Evolutionary conservation across 1,284 basidiomycete species (phyloP), one percentile per base, ranked within the genome.

Genomic region (Tilletia horrida): DNA sequence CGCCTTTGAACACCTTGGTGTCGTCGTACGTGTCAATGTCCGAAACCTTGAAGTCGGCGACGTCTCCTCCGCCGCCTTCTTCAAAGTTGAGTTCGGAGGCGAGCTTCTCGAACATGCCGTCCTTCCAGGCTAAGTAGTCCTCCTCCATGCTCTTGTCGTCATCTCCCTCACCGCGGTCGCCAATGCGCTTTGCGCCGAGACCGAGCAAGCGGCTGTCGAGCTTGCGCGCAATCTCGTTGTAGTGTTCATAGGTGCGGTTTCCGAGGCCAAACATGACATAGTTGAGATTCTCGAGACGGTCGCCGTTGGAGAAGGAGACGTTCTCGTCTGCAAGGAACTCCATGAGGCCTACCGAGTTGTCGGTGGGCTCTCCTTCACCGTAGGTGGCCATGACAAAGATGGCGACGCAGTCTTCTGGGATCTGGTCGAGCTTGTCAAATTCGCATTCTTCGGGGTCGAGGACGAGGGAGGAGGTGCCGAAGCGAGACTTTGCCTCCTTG

Each of bases 81-180:
- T 97, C 93, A 67, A 97, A 91, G 71, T 87, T 86, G 86, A 97
- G 87, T 62, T 87, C 86, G 71, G 86, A 83, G 31, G 92, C 87
- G 69, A 98, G 92, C 4, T 88, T 88, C 57, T 90, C 89, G 89
- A 93, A 97, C 93, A 97, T 94, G 76, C 86, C 87, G 82, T 98
- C 95, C 84, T 98, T 98, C 95, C 95, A 98, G 73, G 92, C 93
- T n/a, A 98, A 87, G 82, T 97, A 98, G 84, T 98, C 95, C 84
- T 98, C 96, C 83, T 98, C 95, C 92, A 98, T 95, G 81, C 91
- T 93, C 86, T 96, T 96, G 84, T 98, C 95, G 82, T 98, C 95
- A 80, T 98, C 95, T 74, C 95, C 95, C 84, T 97, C 93, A 21
- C 95, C 96, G 50, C 90, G 87, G 82, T 91, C 89, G 64, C 94